Base-by-base conservation (phyloP, 2,329 filamentous ascomycete genomes). In the Curvularia sp. region DNA sequence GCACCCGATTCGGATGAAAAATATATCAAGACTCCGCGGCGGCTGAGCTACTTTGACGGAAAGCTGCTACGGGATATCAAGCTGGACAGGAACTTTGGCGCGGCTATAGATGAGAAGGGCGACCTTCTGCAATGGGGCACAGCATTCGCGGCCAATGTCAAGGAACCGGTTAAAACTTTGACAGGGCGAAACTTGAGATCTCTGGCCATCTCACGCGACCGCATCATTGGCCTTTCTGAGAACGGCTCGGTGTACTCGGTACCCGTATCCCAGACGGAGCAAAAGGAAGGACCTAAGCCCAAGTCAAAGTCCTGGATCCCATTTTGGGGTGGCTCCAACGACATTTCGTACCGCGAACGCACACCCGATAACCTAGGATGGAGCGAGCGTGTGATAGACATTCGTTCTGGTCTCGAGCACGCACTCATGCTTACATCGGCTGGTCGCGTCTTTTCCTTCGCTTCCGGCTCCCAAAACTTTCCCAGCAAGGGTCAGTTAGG, bases 61-160 rank as follows among this genome's bases (percentile, higher is more conserved):
- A 86, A 92, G 76, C 77, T 97, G 15, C 81, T 99, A 42, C 85
- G 94, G 49, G 95, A 97, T 73, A 82, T 98, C 63, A 97, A 96
- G 79, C 80, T 98, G 49, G 91, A 93, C 58, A 84, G 87, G 53
- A 86, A 87, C 41, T 93, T 96, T 73, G 95, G 92, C 8, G 94
- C 88, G 4, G 95, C 95, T 9, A 89, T 98, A 41, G 89, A 89
- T 4, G 93, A 97, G 74, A 88, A 89, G 62, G 95, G 95, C 4
- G 90, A 98, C 74, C 77, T 99, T 44, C 82, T 97, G 12, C 93
- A 98, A 79, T 99, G 95, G 95, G 95, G 95, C 1, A 83, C 84
- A 3, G 91, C 84, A 3, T 97, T 89, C 74, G 89, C 89, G 6
- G 83, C 85, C 55, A 83, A 86, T 4, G 81, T 86, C 30, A 85